These are phyloP conservation scores for Calonectria montana DNA, from an alignment of 2,329 filamentous ascomycete species.

Conservation along the genomic window DNA sequence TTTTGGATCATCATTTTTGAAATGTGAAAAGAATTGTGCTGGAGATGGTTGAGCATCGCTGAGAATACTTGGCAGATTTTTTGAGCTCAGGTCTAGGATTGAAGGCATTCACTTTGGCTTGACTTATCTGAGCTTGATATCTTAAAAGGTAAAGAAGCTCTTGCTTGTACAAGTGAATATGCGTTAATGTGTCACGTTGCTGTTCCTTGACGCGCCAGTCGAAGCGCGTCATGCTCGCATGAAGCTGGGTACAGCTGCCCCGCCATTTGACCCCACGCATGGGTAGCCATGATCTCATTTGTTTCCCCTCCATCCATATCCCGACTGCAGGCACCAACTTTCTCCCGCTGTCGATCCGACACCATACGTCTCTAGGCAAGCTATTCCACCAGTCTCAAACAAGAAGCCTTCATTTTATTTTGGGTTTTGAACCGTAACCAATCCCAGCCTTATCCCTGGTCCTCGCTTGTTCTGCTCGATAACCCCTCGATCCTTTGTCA, in stretches of 20 bases:
- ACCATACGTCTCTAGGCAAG: background rate
- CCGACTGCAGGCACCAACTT: constrained; percentile 34
- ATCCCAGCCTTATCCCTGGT: background rate
- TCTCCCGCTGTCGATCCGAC: constrained; percentile 15
- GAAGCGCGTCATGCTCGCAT: constrained; percentile 16
- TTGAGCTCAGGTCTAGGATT: background rate
- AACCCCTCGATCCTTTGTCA: constrained; percentile 26
- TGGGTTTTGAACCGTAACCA: background rate
- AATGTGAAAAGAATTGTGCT: background rate
- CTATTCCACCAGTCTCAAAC: background rate
- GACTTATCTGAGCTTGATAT: background rate
- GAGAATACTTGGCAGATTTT: background rate
- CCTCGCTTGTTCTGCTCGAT: background rate
- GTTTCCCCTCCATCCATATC: constrained; percentile 28
- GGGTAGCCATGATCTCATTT: constrained; percentile 46
- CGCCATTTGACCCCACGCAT: constrained; percentile 41
- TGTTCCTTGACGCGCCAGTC: background rate
- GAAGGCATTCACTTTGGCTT: background rate
- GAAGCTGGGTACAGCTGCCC: constrained; percentile 29
- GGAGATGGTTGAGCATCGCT: no score
- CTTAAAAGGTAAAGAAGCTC: background rate
- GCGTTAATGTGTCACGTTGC: background rate
- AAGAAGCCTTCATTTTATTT: no score
- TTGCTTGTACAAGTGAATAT: background rate
- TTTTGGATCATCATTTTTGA: background rate